Base-by-base conservation (phyloP, 495 filamentous ascomycete species). In the Cryomyces minteri region DNA sequence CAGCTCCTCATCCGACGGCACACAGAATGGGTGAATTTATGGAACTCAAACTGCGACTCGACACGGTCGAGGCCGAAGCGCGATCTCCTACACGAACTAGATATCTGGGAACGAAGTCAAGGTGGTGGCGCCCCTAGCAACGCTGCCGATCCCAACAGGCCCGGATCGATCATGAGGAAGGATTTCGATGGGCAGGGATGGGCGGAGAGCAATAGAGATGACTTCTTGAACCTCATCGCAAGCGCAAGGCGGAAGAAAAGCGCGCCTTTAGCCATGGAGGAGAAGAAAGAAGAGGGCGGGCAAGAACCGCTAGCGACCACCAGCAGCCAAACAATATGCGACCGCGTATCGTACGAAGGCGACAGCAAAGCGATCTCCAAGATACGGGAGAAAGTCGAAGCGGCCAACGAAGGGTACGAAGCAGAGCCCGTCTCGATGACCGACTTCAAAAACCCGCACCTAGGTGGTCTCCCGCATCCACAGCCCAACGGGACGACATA, bases 41-140 rank as follows among this genome's bases (percentile, higher is more conserved):
- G 84, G 79, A 99, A 99, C 58, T 84, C 92, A 10, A 96, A 96
- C 51, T 88, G 84, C 60, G 90, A 99, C 58, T 80, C 85, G 3
- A 72, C 69, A 44, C 63, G 60, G 4, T 85, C 84, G 1, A 80
- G 80, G 54, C 62, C 68, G 5, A 84, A 83, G 51, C 58, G 64
- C 4, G 79, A 88, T 41, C 55, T 98, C 5, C 56, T 90, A 31
- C 70, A 70, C 5, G 88, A 94, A 45, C 56, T 98, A 12, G 79
- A 87, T 28, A 54, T 71, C 2, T 95, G 90, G 88, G 90, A 98
- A 54, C 66, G 71, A 31, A 88, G 80, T 0, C 75, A 88, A 48
- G 70, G 76, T 11, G 62, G 56, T n/a, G 55, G 57, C 31, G 69
- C 70, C 7, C 61, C 64, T 4, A 48, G 43, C 31, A 59, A 53